Conservation (phyloP, 176 grass and related monocot genomes). For the Canna indica region DNA sequence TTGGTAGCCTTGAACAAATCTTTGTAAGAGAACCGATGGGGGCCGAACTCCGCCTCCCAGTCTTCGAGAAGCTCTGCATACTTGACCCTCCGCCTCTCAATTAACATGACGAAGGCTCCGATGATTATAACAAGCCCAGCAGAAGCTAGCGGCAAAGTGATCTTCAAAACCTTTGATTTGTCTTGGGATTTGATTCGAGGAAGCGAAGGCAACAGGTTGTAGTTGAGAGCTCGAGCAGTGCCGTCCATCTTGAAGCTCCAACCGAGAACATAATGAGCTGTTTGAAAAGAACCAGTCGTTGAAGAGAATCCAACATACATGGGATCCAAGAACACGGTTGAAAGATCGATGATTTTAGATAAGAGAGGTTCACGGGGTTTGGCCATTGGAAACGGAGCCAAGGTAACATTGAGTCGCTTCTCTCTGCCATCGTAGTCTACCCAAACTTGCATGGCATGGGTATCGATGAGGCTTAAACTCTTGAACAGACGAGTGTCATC, state of each 20-base stretch:
- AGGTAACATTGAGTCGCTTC: conserved; percentile 18
- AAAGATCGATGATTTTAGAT: conserved; percentile 6
- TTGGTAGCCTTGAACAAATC: not conserved
- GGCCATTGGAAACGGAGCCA: conserved; percentile 10
- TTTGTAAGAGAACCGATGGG: conserved; percentile 3
- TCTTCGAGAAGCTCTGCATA: not conserved
- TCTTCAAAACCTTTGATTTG: not conserved
- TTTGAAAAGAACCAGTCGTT: not conserved
- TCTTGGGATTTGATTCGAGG: not conserved
- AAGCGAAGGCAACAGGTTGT: not conserved
- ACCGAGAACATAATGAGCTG: conserved; percentile 1
- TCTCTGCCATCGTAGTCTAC: conserved; percentile 10
- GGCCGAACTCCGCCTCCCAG: not conserved
- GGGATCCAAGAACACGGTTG: conserved; percentile 9
- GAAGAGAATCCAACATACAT: conserved; percentile 31
- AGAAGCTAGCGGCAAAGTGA: not conserved
- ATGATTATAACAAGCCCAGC: not conserved
- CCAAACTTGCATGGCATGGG: conserved; percentile 26
- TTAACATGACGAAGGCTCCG: not conserved
- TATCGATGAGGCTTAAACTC: conserved; percentile 1
- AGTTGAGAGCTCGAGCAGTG: not conserved
- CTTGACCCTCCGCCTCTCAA: not conserved
- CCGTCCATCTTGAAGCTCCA: conserved; percentile 7
- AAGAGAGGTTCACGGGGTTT: conserved; percentile 25
- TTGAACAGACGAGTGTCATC: not conserved